Evolutionary conservation across 2,329 filamentous ascomycete genomes (phyloP), one percentile per base, ranked within the genome.

Genomic region (Fusarium fujikuroi): DNA sequence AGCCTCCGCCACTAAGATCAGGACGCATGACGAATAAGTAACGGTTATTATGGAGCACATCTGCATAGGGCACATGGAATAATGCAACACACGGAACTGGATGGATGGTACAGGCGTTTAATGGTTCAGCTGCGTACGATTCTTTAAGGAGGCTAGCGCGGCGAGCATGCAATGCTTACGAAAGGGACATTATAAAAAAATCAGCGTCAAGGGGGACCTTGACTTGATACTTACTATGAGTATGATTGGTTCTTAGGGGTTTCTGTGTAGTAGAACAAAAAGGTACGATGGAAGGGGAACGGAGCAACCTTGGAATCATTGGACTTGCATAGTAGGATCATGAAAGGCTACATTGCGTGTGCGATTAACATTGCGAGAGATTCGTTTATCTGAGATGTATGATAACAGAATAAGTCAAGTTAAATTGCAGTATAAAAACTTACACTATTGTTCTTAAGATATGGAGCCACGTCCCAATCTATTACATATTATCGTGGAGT

Each of bases 191-290:
- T 57, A 69, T 64, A n/a, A 64, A 69, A 75, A 75, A 65, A 58
- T 57, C 19, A 68, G 72, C 46, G 44, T 39, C 36, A 47, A 32
- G 37, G 36, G 7, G 47, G 44, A n/a, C 39, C 42, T 67, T 65
- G 53, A 39, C 42, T 62, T 63, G 61, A 69, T 52, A 62, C 60
- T 65, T 66, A 49, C 61, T 66, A 60, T 60, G 50, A 69, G 46
- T 37, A 34, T 56, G 23, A 42, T 60, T 34, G 72, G 57, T 60
- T 62, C 43, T 62, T 46, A n/a, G 37, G 49, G 56, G 56, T 18
- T 72, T 70, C 61, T 76, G 74, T 76, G 76, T 64, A 76, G 62
- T 76, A 76, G 74, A 75, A 66, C 61, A 72, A 72, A 75, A 69
- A 43, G 56, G 59, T 23, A 60, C 32, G 60, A 50, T 1, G 30